A percentile compares a stretch with the other conserved stretches of the same genome.
These are phyloP conservation scores for Collybia nuda DNA, from an alignment of 768 basidiomycete genomes.

Conservation along the genomic window DNA sequence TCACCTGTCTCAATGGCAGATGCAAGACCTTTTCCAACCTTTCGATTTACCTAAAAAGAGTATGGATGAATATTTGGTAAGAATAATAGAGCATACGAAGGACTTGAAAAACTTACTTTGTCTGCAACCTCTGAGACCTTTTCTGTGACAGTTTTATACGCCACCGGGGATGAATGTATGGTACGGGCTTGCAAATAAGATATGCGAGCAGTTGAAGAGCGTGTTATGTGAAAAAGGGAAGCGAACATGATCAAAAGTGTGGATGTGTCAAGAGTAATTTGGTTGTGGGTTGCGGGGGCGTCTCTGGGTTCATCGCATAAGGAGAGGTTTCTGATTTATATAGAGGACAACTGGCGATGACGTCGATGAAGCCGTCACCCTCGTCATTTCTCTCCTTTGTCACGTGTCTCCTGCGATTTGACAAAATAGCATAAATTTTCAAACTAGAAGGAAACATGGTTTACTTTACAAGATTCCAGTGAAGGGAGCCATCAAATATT, in stretches of 20 bases:
- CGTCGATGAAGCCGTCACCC: slow-evolving; percentile 1
- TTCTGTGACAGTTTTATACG: slow-evolving; percentile 39
- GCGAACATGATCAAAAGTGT: slow-evolving; percentile 8
- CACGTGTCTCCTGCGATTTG: too few relatives aligned
- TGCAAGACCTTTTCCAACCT: slow-evolving; percentile 43
- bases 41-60: slow-evolving; percentile 38
- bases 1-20: slow-evolving; percentile 48
- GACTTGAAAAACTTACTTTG: slow-evolving; percentile 24
- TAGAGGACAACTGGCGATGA: background rate
- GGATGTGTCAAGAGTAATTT: background rate
- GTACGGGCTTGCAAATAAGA: slow-evolving; percentile 15
- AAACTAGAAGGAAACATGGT: too few relatives aligned
- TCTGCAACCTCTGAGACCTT: slow-evolving; percentile 45
- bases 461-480: too few relatives aligned
- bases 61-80: background rate
- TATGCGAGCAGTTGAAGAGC: slow-evolving; percentile 9
- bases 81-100: background rate
- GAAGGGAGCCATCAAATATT: too few relatives aligned
- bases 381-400: slow-evolving; percentile 8
- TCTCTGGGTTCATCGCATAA: background rate
- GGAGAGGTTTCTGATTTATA: background rate
- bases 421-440: too few relatives aligned
- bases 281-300: background rate
- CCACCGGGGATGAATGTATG: slow-evolving; percentile 34
- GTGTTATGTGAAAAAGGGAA: slow-evolving; percentile 6